These are phyloP conservation scores for Chytriomyces sp. DNA, from an alignment of 192 early-diverging fungal species.

Conservation along the genomic window DNA sequence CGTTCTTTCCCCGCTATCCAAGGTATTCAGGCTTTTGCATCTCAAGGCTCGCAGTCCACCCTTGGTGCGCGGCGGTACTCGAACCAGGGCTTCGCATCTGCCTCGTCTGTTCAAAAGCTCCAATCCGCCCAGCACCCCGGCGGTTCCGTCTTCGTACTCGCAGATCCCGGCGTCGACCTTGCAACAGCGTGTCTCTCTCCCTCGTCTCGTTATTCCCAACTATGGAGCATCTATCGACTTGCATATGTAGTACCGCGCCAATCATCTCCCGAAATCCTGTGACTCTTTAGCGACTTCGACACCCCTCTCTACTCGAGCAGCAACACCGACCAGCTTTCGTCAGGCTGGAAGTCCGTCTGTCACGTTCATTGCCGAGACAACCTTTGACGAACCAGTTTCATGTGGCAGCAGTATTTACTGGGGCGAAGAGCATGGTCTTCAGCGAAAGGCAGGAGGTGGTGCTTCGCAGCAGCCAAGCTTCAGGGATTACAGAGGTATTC, in stretches of 20 bases:
- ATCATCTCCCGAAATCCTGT: background rate
- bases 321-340: background rate
- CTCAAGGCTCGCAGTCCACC: background rate
- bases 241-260: background rate
- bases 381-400: background rate
- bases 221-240: background rate
- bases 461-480: too few relatives aligned
- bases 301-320: background rate
- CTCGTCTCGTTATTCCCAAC: background rate
- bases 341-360: background rate
- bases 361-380: background rate
- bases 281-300: background rate
- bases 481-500: too few relatives aligned
- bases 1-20: constrained; percentile 14
- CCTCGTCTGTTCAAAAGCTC: background rate
- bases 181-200: background rate
- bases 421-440: too few relatives aligned
- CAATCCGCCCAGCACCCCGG: too few relatives aligned
- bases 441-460: too few relatives aligned
- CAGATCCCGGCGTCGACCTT: background rate
- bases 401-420: too few relatives aligned
- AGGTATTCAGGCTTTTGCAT: background rate
- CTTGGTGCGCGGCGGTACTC: background rate
- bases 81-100: background rate
- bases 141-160: background rate